phyloP scores from a whole-genome alignment of 805 yeast genomes.

The Yarrowia keelungensis region DNA sequence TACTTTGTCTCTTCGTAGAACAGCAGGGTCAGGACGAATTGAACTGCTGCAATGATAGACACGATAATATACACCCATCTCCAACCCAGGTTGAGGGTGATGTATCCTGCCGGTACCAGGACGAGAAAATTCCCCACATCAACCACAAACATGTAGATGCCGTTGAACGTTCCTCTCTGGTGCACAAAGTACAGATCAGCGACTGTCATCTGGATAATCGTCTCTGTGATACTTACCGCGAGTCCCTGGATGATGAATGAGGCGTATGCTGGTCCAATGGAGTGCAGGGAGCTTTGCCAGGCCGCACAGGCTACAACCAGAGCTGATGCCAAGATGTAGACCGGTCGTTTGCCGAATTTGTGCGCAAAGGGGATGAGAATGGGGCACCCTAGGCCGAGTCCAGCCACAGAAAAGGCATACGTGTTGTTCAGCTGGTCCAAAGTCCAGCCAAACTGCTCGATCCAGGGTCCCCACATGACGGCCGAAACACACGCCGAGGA shows the following conservation, averaged over 20 bases:
- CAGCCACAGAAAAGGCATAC: constrained; percentile 3
- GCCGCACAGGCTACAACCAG: not conserved
- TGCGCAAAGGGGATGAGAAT: constrained; percentile 7
- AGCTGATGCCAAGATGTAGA: constrained; percentile 4
- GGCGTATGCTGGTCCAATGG: not conserved
- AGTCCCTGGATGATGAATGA: constrained; percentile 6
- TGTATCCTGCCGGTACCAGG: constrained; percentile 44
- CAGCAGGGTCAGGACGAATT: not conserved
- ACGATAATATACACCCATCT: constrained; percentile 45
- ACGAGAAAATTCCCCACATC: constrained; percentile 45
- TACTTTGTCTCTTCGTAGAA: constrained; percentile 14
- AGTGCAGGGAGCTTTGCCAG: not conserved
- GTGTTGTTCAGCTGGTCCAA: constrained; percentile 21
- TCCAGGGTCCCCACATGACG: constrained; percentile 5
- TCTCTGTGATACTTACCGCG: constrained; percentile 13
- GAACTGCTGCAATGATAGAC: constrained; percentile 17
- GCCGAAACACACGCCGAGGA: constrained; percentile 8
- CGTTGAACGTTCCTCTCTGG: constrained; percentile 44
- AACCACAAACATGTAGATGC: constrained; percentile 44
- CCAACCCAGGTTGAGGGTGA: constrained; percentile 44
- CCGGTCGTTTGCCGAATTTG: constrained; percentile 8
- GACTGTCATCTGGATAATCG: constrained; percentile 19
- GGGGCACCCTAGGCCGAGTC: constrained; percentile 5
- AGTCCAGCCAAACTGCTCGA: constrained; percentile 7
- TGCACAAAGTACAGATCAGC: constrained; percentile 42